Evolutionary conservation across 345 rosid genomes (phyloP).

Genomic region (Heritiera littoralis): DNA sequence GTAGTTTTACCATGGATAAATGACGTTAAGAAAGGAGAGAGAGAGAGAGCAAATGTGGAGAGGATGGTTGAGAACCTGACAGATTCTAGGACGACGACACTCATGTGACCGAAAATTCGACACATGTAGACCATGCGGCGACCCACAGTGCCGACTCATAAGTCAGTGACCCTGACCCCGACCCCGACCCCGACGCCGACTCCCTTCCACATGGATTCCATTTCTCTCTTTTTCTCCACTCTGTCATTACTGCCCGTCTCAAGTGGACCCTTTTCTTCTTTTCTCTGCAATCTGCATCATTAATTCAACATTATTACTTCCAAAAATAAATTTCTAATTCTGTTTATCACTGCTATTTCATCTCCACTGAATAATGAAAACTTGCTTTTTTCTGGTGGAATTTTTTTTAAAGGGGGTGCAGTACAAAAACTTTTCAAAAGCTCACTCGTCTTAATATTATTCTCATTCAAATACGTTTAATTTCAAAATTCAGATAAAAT

Average conservation of each 20-base stretch:
- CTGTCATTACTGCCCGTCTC: background rate
- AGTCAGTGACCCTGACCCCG: background rate
- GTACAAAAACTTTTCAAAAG: too few species aligned
- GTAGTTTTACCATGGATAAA: background rate
- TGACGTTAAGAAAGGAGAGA: background rate
- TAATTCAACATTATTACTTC: too few species aligned
- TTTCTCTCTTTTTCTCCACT: background rate
- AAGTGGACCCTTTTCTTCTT: background rate
- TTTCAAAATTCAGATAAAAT: too few species aligned
- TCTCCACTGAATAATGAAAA: too few species aligned
- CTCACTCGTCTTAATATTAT: too few species aligned
- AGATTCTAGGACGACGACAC: constrained; percentile 7
- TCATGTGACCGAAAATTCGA: constrained; percentile 28
- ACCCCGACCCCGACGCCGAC: too few species aligned
- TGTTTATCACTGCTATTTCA: too few species aligned
- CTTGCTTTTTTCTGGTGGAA: too few species aligned
- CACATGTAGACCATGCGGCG: constrained; percentile 42
- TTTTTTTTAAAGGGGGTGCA: too few species aligned
- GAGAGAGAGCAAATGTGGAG: background rate
- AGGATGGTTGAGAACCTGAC: background rate
- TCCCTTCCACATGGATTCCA: constrained; percentile 14
- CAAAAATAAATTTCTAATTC: background rate
- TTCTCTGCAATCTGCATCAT: background rate
- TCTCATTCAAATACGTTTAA: too few species aligned
- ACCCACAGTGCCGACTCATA: constrained; percentile 39